These are phyloP conservation scores for Syzygium oleosum DNA, from an alignment of 345 rosid genomes.

Conservation along the genomic window DNA sequence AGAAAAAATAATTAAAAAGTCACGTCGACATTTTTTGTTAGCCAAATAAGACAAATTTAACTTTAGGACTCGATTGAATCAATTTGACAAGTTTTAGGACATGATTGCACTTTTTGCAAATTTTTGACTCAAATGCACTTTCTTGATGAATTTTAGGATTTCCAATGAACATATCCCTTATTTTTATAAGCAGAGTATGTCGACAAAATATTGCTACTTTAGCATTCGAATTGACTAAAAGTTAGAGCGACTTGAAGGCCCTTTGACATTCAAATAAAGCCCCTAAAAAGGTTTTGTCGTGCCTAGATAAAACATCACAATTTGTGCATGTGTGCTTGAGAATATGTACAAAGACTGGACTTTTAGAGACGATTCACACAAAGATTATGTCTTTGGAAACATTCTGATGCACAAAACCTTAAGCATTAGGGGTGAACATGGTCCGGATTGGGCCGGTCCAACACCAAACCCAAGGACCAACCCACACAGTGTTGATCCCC, in stretches of 20 bases:
- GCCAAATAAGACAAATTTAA: too few species aligned
- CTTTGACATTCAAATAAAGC: neutral
- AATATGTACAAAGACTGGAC: neutral
- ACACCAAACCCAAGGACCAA: too few species aligned
- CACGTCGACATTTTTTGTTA: too few species aligned
- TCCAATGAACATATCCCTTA: too few species aligned
- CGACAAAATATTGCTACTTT: neutral
- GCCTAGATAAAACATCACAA: neutral
- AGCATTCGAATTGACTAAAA: neutral
- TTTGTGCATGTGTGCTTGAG: neutral
- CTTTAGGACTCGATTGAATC: too few species aligned
- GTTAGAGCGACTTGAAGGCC: neutral
- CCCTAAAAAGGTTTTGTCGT: neutral
- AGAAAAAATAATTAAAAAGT: too few species aligned
- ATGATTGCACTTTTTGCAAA: too few species aligned
- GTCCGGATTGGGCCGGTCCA: too few species aligned
- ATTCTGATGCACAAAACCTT: neutral
- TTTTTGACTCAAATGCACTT: too few species aligned
- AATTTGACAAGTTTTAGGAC: too few species aligned
- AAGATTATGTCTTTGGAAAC: neutral
- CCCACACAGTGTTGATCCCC: too few species aligned
- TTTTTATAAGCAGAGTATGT: neutral
- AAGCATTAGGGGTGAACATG: neutral
- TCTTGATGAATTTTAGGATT: too few species aligned
- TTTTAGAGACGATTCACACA: neutral